Base-by-base conservation (phyloP, 768 basidiomycete genomes). In the Hypsizygus marmoreus region DNA sequence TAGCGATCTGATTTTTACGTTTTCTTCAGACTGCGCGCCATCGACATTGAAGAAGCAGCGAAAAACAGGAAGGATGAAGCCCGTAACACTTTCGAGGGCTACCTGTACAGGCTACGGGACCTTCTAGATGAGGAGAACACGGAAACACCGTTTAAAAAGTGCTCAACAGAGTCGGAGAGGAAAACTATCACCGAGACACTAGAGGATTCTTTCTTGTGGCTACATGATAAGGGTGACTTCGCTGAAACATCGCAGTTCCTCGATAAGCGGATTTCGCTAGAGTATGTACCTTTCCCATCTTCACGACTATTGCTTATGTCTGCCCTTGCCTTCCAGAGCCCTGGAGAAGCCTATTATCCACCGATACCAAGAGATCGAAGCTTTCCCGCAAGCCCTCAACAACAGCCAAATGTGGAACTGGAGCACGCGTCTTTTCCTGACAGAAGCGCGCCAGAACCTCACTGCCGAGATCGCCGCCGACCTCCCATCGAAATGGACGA, bases 51-150 rank as follows among this genome's bases (percentile, higher is more conserved):
- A 43, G 95, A 98, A 69, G 70, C 75, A 2, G 78, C 83, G 13
- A 92, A 91, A 63, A 75, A 73, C 24, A 81, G 82, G 42, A 84
- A 84, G 24, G 95, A 95, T 58, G 97, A 98, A 63, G 91, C 92
- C 2, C 77, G 87, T 23, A 99, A 99, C 67, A 75, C 79, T 19
- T 81, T 99, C 40, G 97, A 99, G 66, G 82, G 86, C 24, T 97
- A 97, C 61, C 67, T 98, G n/a, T 99, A 99, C 71, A 80, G 86
- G 49, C 68, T 97, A 25, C 84, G 91, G 16, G 93, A 93, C 59
- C 74, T 95, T 8, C 72, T 97, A 23, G 76, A 80, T 23, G 82
- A 87, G 29, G 77, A 80, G 9, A 79, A 80, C 54, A 56, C 68
- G 4, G 77, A 82, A 6, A 81, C 85, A 6, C 88, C 91, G 2